Evolutionary conservation across 2,329 filamentous ascomycete species (phyloP).

Genomic region (Huntiella savannae): DNA sequence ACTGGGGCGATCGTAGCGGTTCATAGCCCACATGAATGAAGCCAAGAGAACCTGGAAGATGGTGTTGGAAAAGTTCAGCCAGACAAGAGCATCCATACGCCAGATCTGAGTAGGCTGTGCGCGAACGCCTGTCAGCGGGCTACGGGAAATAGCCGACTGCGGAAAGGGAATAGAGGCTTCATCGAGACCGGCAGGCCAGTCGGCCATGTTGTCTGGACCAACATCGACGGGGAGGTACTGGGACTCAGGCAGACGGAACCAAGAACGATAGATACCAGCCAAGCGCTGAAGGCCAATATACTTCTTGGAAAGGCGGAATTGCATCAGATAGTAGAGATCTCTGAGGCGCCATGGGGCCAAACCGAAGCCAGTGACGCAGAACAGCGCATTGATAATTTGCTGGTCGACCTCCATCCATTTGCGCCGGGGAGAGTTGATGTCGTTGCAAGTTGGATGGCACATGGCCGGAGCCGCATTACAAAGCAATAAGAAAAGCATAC

Average conservation of each 20-base stretch:
- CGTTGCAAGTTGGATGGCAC: slow-evolving; percentile 50
- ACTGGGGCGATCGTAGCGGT: slow-evolving; percentile 51
- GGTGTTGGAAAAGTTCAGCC: slow-evolving; percentile 63
- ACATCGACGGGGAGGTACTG: slow-evolving; percentile 33
- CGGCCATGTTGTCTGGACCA: slow-evolving; percentile 32
- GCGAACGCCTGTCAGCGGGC: slow-evolving; percentile 52
- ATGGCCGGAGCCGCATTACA: slow-evolving; percentile 56
- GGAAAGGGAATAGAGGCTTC: slow-evolving; percentile 38
- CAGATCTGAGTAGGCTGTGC: slow-evolving; percentile 48
- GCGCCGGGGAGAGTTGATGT: slow-evolving; percentile 56
- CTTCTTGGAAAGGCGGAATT: slow-evolving; percentile 37
- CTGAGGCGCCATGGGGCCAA: slow-evolving; percentile 70
- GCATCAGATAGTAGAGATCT: slow-evolving; percentile 54
- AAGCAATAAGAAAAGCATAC: slow-evolving; percentile 74
- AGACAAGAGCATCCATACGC: slow-evolving; percentile 66
- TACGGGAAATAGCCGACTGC: slow-evolving; percentile 38
- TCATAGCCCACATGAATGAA: slow-evolving; percentile 68
- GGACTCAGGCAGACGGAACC: slow-evolving; percentile 56
- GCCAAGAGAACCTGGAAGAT: slow-evolving; percentile 55
- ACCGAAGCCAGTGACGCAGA: slow-evolving; percentile 74
- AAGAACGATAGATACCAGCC: slow-evolving; percentile 54
- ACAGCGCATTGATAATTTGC: slow-evolving; percentile 51
- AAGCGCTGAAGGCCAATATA: slow-evolving; percentile 43
- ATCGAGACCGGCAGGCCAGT: slow-evolving; percentile 19
- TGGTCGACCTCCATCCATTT: slow-evolving; percentile 75